Conservation (phyloP, 2,329 filamentous ascomycete genomes). For the Pseudogymnoascus pannorum region DNA sequence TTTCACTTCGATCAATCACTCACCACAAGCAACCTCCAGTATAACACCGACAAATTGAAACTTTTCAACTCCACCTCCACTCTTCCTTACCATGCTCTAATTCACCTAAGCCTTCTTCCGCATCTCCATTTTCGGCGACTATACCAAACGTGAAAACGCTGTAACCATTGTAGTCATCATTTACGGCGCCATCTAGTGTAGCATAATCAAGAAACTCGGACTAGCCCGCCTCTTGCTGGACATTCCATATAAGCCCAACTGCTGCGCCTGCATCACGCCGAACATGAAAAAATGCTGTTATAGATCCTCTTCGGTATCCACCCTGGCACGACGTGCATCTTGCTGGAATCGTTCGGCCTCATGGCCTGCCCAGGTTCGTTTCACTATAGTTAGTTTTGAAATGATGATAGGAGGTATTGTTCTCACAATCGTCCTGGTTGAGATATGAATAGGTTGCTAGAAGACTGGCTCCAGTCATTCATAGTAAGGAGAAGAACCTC, state of each 20-base stretch:
- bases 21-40: background rate
- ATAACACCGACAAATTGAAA: background rate
- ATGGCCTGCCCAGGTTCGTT: background rate
- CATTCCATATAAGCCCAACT: background rate
- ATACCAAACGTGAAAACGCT: background rate
- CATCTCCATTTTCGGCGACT: background rate
- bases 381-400: background rate
- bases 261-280: background rate
- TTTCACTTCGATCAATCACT: background rate
- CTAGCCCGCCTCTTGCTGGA: background rate
- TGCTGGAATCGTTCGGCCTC: no score
- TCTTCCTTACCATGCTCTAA: background rate
- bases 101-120: background rate
- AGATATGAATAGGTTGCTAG: background rate
- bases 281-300: background rate
- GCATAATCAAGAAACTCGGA: background rate
- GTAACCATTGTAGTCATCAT: background rate
- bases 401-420: background rate
- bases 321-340: no score
- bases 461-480: background rate
- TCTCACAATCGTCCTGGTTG: background rate
- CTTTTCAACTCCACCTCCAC: background rate
- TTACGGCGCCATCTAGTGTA: background rate
- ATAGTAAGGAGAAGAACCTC: background rate
- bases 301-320: no score